phyloP scores from a whole-genome alignment of 352 stramenopile genomes.

The Pythium scleroteichum region DNA sequence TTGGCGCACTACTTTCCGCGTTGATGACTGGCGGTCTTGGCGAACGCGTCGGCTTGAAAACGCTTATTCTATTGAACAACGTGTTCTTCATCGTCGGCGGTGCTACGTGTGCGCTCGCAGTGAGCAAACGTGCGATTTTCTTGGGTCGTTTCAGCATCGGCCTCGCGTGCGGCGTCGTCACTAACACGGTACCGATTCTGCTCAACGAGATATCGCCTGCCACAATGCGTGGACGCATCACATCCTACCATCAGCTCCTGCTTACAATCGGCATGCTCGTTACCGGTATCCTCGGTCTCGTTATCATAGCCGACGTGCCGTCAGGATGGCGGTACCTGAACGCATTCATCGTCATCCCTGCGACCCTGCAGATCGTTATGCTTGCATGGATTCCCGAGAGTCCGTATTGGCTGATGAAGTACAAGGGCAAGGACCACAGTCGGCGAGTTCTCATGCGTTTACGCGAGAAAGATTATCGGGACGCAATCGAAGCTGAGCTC shows the following conservation, averaged over 20 bases:
- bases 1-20: conserved; percentile 70
- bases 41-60: conserved; percentile 62
- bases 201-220: conserved; percentile 81
- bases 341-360: conserved; percentile 64
- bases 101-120: conserved; percentile 54
- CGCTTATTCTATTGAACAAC: conserved; percentile 72
- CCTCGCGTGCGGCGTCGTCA: conserved; percentile 73
- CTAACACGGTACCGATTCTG: conserved; percentile 82
- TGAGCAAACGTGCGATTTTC: conserved; percentile 62
- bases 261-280: conserved; percentile 88
- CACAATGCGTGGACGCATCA: conserved; percentile 69
- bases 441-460: conserved; percentile 42
- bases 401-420: conserved; percentile 89
- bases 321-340: conserved; percentile 88
- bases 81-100: conserved; percentile 65
- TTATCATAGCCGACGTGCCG: conserved; percentile 72
- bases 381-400: conserved; percentile 78
- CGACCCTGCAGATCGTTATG: conserved; percentile 57
- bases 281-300: conserved; percentile 73
- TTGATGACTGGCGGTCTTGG: conserved; percentile 53
- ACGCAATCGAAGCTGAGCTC: conserved; percentile 61
- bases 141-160: conserved; percentile 61
- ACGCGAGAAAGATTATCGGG: conserved; percentile 32
- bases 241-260: conserved; percentile 85
- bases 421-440: conserved; percentile 45